Base-by-base conservation (phyloP, 495 filamentous ascomycete species). In the Penicillium coffeae region DNA sequence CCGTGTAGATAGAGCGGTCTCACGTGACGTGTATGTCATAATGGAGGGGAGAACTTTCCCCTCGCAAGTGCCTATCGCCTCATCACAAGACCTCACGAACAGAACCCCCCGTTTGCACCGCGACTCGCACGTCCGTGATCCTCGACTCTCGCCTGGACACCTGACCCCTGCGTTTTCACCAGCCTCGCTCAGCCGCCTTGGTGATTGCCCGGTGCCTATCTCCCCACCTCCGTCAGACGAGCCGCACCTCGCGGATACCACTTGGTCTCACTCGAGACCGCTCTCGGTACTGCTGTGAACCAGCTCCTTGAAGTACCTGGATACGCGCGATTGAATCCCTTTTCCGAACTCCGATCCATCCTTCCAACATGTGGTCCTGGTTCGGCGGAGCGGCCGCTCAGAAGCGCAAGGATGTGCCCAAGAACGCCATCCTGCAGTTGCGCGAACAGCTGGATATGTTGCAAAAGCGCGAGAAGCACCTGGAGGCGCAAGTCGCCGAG, bases 391-490 rank as follows among this genome's bases (percentile, higher is more conserved):
- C 82, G 47, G 80, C 81, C 59, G 83, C 82, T 47, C 82, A 87
- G 72, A 90, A 87, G 79, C 83, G 84, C 68, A 94, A 92, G 72
- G 89, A 96, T 68, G 86, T 84, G 52, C 88, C 93, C 35, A 99
- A 99, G 80, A 90, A 96, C 75, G 93, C 94, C 50, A 99, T 99
- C 54, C 78, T 99, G 36, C 77, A 79, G 52, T 75, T 99, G 56
- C 85, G 93, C 48, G 76, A 83, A 57, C 91, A 96, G 78, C 77
- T 97, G 20, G 90, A 95, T 53, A 96, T 96, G 92, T 79, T 99
- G 54, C 89, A 94, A 71, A 99, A 99, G 80, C 78, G 94, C 37
- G 90, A 99, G 73, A 85, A 79, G 63, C 89, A 97, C 63, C 73
- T 96, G 37, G 87, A 91, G 66, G 84, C 78, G 52, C 90, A 93